Percentiles rank a stretch among this genome's conserved stretches.
Evolutionary conservation across 441 rosid species (phyloP).

Genomic region (Brassica hybrid): DNA sequence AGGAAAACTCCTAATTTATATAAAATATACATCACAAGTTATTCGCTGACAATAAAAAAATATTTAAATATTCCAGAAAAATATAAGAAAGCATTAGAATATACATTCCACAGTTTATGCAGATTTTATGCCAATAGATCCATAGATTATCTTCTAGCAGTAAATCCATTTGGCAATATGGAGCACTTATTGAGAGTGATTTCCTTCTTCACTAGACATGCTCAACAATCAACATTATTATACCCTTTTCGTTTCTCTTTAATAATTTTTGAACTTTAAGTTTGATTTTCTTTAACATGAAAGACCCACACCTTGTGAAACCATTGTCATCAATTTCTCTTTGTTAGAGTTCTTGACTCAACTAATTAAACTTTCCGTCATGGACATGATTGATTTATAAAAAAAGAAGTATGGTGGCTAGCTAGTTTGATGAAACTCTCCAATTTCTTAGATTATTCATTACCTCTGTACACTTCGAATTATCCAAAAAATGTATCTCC

Average conservation of each 20-base stretch:
- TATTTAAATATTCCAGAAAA: background rate
- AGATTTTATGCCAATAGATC: slow-evolving; percentile 5
- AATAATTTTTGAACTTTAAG: slow-evolving; percentile 41
- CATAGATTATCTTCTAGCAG: slow-evolving; percentile 18
- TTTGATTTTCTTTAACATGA: slow-evolving; percentile 33
- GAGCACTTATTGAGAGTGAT: slow-evolving; percentile 32
- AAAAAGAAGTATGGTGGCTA: slow-evolving; percentile 19
- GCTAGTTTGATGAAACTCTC: slow-evolving; percentile 29
- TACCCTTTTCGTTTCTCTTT: slow-evolving; percentile 31
- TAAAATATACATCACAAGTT: background rate
- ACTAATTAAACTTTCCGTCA: slow-evolving; percentile 17
- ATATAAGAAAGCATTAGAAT: slow-evolving; percentile 7
- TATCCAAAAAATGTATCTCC: background rate
- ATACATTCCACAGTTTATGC: slow-evolving; percentile 14
- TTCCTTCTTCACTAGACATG: slow-evolving; percentile 45
- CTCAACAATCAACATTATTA: slow-evolving; percentile 29
- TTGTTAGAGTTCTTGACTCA: slow-evolving; percentile 29
- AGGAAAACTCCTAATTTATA: background rate
- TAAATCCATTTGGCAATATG: slow-evolving; percentile 23
- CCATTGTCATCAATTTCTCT: slow-evolving; percentile 19
- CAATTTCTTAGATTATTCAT: slow-evolving; percentile 36
- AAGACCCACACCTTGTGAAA: slow-evolving; percentile 24
- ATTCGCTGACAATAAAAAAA: background rate
- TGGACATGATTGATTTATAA: slow-evolving; percentile 19
- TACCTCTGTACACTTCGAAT: slow-evolving; percentile 12